Conservation (phyloP, 2,329 filamentous ascomycete genomes). For the Scedosporium apiospermum region DNA sequence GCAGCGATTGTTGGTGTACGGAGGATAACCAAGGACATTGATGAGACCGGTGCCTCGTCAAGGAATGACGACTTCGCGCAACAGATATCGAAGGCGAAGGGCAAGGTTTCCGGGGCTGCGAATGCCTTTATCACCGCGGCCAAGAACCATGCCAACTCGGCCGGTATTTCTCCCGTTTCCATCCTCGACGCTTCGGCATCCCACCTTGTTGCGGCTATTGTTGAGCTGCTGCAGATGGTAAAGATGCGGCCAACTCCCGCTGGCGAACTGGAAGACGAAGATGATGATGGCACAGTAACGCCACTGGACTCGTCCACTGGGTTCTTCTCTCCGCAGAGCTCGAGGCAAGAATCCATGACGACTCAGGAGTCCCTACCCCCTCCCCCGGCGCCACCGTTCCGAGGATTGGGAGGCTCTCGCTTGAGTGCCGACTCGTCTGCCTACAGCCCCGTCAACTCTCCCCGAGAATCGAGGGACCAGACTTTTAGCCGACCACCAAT, state of each 20-base stretch:
- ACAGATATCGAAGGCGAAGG: slow-evolving; percentile 61
- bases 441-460: slow-evolving; percentile 65
- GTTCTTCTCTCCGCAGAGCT: slow-evolving; percentile 55
- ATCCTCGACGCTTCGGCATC: slow-evolving; percentile 87
- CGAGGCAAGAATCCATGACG: slow-evolving; percentile 18
- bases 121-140: slow-evolving; percentile 93
- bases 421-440: slow-evolving; percentile 61
- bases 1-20: slow-evolving; percentile 73
- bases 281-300: slow-evolving; percentile 51
- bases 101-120: slow-evolving; percentile 79
- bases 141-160: slow-evolving; percentile 78
- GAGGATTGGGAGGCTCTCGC: slow-evolving; percentile 42
- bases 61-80: slow-evolving; percentile 42
- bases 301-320: slow-evolving; percentile 54
- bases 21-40: slow-evolving; percentile 74
- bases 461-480: slow-evolving; percentile 45
- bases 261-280: slow-evolving; percentile 69
- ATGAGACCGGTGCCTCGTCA: slow-evolving; percentile 34
- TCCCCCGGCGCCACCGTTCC: slow-evolving; percentile 43
- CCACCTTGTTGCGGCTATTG: slow-evolving; percentile 74
- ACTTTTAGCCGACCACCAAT: slow-evolving; percentile 5
- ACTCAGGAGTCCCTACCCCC: slow-evolving; percentile 30
- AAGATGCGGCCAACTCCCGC: slow-evolving; percentile 72
- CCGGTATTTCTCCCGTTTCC: slow-evolving; percentile 84
- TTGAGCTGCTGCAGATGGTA: slow-evolving; percentile 74